Percentiles rank a stretch among this genome's conserved stretches.
Conservation (phyloP, 345 rosid genomes). For the Acer campestre region DNA sequence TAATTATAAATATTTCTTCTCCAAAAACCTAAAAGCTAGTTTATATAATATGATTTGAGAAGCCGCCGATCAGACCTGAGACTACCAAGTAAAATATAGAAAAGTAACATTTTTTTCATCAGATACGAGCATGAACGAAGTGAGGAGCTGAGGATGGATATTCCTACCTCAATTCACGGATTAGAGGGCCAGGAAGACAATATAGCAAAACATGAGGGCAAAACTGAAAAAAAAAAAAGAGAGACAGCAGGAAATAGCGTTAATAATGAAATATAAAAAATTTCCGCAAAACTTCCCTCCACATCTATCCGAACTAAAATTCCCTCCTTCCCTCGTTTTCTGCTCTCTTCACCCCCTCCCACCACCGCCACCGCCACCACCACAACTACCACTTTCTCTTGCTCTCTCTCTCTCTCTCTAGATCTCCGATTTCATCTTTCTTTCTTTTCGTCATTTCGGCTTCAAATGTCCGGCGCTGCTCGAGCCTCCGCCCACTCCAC, state of each 20-base stretch:
- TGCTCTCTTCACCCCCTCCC: constrained; percentile 27
- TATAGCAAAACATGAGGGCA: background rate
- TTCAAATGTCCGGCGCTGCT: constrained; percentile 56
- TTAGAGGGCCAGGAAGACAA: background rate
- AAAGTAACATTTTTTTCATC: no score
- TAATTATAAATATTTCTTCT: no score
- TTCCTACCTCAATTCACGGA: no score
- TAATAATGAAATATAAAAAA: constrained; percentile 1
- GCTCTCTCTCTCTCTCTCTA: constrained; percentile 16
- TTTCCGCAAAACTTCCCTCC: constrained; percentile 58
- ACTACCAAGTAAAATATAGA: no score
- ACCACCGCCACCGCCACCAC: constrained; percentile 16
- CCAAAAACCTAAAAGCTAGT: no score
- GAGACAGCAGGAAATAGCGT: background rate
- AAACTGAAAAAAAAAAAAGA: background rate
- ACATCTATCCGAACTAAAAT: constrained; percentile 67
- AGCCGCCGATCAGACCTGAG: no score
- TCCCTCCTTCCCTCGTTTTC: constrained; percentile 81
- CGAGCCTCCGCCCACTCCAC: constrained; percentile 47
- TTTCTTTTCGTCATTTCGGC: background rate
- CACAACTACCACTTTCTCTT: background rate
- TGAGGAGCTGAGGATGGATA: no score
- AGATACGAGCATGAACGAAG: no score
- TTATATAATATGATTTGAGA: no score
- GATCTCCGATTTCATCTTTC: constrained; percentile 14